Conservation (phyloP, 768 basidiomycete genomes). For the Pisolithus albus region DNA sequence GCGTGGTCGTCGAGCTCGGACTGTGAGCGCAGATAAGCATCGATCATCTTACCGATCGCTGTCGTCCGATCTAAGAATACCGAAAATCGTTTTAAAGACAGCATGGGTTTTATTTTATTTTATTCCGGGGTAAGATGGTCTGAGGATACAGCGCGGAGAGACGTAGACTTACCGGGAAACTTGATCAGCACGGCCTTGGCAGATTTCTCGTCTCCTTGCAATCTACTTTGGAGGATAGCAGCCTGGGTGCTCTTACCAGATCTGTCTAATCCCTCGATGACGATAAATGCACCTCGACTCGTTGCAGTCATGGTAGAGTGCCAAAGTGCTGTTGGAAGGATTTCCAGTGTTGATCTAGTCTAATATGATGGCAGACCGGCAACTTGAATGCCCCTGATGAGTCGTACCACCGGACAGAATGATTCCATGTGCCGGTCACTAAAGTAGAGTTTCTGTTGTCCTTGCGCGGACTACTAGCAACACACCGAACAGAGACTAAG, state of each 20-base stretch:
- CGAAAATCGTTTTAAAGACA: too few relatives aligned
- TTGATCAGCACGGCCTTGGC: slow-evolving; percentile 47
- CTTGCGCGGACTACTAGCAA: too few relatives aligned
- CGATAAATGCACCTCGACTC: slow-evolving; percentile 74
- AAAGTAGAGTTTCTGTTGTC: too few relatives aligned
- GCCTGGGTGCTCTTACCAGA: slow-evolving; percentile 94
- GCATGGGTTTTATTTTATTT: too few relatives aligned
- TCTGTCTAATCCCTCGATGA: slow-evolving; percentile 91
- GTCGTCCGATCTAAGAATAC: slow-evolving; percentile 72
- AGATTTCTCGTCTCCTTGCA: slow-evolving; percentile 30
- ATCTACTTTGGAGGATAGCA: slow-evolving; percentile 45
- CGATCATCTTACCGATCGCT: slow-evolving; percentile 86
- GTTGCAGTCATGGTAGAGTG: slow-evolving; percentile 3
- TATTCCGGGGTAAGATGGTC: too few relatives aligned
- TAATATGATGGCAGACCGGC: too few relatives aligned
- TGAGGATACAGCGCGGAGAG: too few relatives aligned
- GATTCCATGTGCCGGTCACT: too few relatives aligned
- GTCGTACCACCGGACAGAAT: too few relatives aligned
- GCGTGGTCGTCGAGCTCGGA: slow-evolving; percentile 87
- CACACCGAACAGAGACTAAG: too few relatives aligned
- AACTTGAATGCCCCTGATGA: too few relatives aligned
- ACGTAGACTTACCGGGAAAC: slow-evolving; percentile 70
- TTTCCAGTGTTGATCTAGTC: too few relatives aligned
- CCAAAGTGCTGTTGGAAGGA: neutral
- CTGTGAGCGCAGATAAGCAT: slow-evolving; percentile 79